Conservation (phyloP, 1,284 basidiomycete genomes). For the Vanrija sp. region DNA sequence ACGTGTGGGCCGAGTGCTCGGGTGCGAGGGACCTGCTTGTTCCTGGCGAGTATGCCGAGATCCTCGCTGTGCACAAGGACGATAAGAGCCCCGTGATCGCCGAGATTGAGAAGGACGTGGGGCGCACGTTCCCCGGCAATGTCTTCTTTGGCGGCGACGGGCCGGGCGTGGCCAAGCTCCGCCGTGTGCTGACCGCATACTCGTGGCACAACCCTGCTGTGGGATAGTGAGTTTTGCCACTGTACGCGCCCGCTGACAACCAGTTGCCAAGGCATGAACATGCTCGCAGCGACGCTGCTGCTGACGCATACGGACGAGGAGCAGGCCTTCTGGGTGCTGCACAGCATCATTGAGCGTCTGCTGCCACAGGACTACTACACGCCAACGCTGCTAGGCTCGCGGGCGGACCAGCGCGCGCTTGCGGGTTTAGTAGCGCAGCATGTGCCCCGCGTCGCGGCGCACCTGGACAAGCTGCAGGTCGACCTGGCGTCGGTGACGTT, state of each 20-base stretch:
- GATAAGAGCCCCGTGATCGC: slow-evolving; percentile 58
- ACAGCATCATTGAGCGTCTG: slow-evolving; percentile 80
- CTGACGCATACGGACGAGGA: slow-evolving; percentile 77
- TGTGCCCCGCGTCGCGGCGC: slow-evolving; percentile 68
- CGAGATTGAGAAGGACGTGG: slow-evolving; percentile 94
- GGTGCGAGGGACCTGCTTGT: slow-evolving; percentile 87
- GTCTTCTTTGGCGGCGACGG: slow-evolving; percentile 89
- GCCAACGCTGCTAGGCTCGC: slow-evolving; percentile 75
- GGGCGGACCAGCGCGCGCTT: slow-evolving; percentile 88
- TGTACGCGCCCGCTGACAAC: background rate
- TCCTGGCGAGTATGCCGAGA: slow-evolving; percentile 83
- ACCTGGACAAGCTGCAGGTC: slow-evolving; percentile 74
- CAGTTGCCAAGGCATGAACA: slow-evolving; percentile 84
- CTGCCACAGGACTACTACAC: slow-evolving; percentile 81
- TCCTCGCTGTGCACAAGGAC: slow-evolving; percentile 60
- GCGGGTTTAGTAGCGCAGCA: slow-evolving; percentile 77
- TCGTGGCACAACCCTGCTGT: slow-evolving; percentile 81
- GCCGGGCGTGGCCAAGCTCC: slow-evolving; percentile 78
- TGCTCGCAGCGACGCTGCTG: slow-evolving; percentile 82
- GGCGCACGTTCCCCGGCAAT: slow-evolving; percentile 87
- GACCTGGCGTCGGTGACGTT: slow-evolving; percentile 94
- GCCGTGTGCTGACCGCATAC: slow-evolving; percentile 84
- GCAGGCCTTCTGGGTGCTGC: slow-evolving; percentile 94
- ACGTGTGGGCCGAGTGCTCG: slow-evolving; percentile 74
- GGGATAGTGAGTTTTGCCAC: slow-evolving; percentile 56